A percentile compares a stretch with the other conserved stretches of the same genome.
These are phyloP conservation scores for Nicotiana obtusifolia DNA, from an alignment of 257 asterid species.

Conservation along the genomic window DNA sequence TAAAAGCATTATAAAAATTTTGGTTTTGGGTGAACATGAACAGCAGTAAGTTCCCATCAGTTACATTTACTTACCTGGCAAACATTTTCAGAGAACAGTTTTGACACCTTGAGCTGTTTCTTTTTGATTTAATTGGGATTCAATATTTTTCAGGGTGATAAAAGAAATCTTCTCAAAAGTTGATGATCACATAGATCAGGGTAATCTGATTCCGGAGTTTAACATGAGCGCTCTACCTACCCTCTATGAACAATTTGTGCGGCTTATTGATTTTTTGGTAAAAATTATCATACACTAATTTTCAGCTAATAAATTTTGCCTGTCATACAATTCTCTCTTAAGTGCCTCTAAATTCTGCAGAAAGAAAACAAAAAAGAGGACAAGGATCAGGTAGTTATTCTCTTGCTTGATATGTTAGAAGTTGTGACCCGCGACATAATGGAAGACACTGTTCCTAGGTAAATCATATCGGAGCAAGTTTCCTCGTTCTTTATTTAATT, in stretches of 20 bases:
- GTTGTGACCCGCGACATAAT: conserved; percentile 94
- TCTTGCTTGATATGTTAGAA: conserved; percentile 90
- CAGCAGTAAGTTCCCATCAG: conserved; percentile 49
- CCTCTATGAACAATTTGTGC: conserved; percentile 77
- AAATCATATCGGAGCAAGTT: conserved; percentile 15
- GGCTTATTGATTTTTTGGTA: conserved; percentile 85
- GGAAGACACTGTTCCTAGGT: conserved; percentile 79
- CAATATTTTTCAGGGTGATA: conserved; percentile 51
- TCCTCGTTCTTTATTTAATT: not conserved
- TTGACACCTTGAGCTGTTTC: not conserved
- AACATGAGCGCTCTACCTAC: conserved; percentile 71
- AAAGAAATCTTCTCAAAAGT: conserved; percentile 65
- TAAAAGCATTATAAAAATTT: conserved; percentile 63
- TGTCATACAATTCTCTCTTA: not conserved
- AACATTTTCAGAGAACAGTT: conserved; percentile 3
- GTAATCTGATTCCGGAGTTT: conserved; percentile 49
- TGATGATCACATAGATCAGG: conserved; percentile 60
- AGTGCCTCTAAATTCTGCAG: conserved; percentile 35
- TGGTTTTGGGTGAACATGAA: conserved; percentile 82
- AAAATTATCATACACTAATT: not conserved
- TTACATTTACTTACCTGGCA: conserved; percentile 3
- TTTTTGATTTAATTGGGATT: not conserved
- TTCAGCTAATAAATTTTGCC: not conserved
- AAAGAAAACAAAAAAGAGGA: conserved; percentile 67
- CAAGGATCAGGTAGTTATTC: conserved; percentile 84